Percentiles rank a stretch among this genome's conserved stretches.
phyloP scores from a whole-genome alignment of 495 filamentous ascomycete genomes.

The Ascobolus immersus region DNA sequence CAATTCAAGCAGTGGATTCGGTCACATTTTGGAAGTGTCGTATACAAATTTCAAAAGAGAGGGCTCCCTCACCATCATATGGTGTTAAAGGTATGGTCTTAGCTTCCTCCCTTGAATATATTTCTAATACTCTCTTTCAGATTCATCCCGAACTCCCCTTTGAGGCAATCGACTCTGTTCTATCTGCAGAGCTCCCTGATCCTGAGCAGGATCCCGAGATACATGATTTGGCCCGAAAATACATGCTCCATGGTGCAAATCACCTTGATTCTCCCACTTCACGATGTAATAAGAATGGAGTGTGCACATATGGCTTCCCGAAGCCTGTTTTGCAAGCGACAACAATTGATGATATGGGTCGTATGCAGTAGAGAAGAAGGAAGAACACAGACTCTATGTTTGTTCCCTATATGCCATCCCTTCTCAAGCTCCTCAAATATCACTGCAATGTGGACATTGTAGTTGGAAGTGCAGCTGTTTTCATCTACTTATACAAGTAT shows the following conservation, averaged over 20 bases:
- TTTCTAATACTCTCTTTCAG: not conserved
- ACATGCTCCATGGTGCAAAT: not conserved
- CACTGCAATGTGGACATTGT: slow-evolving; percentile 9
- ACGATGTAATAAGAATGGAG: slow-evolving; percentile 2
- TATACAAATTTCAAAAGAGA: slow-evolving; percentile 5
- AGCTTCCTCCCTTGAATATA: not conserved
- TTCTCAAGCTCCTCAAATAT: slow-evolving; percentile 4
- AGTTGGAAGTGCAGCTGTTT: slow-evolving; percentile 6
- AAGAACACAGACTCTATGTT: slow-evolving; percentile 5
- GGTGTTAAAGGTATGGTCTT: slow-evolving; percentile 3
- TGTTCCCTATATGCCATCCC: slow-evolving; percentile 5
- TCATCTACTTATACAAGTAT: slow-evolving; percentile 10
- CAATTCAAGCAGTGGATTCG: not conserved
- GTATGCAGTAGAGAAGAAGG: not conserved
- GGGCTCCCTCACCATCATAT: not conserved
- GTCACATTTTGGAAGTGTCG: not conserved
- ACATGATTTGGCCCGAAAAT: not conserved
- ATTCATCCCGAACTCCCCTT: not conserved
- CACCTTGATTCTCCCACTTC: not conserved
- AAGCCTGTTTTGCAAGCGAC: not conserved
- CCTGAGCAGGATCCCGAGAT: not conserved
- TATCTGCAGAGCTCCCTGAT: not conserved
- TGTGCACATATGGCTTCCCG: slow-evolving; percentile 3
- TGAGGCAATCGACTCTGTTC: not conserved
- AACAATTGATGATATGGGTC: slow-evolving; percentile 1